These are phyloP conservation scores for Hydrangea macrophylla DNA, from an alignment of 148 eudicot genomes.

Conservation along the genomic window DNA sequence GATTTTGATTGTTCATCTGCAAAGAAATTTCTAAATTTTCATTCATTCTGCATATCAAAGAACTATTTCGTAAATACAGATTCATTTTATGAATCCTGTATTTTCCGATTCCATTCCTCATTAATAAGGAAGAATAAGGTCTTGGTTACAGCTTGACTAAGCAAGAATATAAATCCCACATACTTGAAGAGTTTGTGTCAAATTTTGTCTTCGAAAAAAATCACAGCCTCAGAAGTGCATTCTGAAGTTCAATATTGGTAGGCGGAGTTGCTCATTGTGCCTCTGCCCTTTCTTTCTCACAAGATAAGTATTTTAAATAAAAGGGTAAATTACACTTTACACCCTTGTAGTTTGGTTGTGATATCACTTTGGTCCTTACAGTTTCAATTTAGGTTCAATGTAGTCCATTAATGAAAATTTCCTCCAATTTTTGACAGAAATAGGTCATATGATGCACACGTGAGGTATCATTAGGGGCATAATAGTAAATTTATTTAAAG, in stretches of 20 bases:
- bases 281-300: no score
- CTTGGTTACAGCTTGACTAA: background rate
- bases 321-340: no score
- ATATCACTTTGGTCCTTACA: no score
- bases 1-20: constrained; percentile 44
- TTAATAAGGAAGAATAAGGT: background rate
- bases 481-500: no score
- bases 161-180: background rate
- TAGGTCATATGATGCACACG: no score
- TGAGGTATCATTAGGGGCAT: no score
- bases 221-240: background rate
- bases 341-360: no score
- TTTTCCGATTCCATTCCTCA: background rate
- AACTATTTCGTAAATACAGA: background rate
- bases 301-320: no score
- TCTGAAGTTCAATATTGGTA: background rate
- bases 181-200: background rate
- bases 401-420: no score
- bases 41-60: background rate
- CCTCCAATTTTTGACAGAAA: no score
- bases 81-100: background rate
- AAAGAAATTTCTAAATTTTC: constrained; percentile 13
- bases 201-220: background rate
- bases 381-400: no score
- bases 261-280: background rate